A percentile compares a stretch with the other conserved stretches of the same genome.
These are phyloP conservation scores for Cerioporus squamosus DNA, from an alignment of 1,284 basidiomycete genomes.

Conservation along the genomic window DNA sequence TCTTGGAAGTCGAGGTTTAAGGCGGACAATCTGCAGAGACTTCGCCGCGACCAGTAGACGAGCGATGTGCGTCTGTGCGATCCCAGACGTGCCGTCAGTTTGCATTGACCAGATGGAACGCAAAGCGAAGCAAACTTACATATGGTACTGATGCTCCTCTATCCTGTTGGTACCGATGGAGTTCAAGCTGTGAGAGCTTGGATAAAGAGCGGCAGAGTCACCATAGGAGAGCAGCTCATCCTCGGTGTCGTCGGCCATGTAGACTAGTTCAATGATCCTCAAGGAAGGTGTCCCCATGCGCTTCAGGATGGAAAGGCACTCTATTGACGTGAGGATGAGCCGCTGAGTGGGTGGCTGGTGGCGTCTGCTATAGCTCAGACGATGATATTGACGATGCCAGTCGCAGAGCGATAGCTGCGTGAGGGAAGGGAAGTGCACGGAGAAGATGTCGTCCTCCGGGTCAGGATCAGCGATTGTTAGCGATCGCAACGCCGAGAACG, in stretches of 20 bases:
- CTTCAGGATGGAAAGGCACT: slow-evolving; percentile 1
- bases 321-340: not conserved
- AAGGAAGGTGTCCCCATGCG: not conserved
- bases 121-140: not conserved
- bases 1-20: slow-evolving; percentile 1
- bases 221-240: not conserved
- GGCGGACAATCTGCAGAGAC: not conserved
- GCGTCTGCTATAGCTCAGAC: not conserved
- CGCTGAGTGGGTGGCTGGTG: too few species aligned
- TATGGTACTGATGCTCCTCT: not conserved
- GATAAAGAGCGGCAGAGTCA: not conserved
- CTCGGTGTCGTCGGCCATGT: not conserved
- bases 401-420: not conserved
- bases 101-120: not conserved
- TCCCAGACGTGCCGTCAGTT: not conserved
- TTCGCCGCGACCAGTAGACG: not conserved
- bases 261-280: slow-evolving; percentile 1
- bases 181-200: not conserved
- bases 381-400: not conserved
- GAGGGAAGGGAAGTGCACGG: not conserved
- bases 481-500: not conserved
- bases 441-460: slow-evolving; percentile 3
- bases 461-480: slow-evolving; percentile 1
- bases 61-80: not conserved
- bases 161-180: not conserved